phyloP scores from a whole-genome alignment of 176 grass and related monocot species.

The Aegilops umbellulata region DNA sequence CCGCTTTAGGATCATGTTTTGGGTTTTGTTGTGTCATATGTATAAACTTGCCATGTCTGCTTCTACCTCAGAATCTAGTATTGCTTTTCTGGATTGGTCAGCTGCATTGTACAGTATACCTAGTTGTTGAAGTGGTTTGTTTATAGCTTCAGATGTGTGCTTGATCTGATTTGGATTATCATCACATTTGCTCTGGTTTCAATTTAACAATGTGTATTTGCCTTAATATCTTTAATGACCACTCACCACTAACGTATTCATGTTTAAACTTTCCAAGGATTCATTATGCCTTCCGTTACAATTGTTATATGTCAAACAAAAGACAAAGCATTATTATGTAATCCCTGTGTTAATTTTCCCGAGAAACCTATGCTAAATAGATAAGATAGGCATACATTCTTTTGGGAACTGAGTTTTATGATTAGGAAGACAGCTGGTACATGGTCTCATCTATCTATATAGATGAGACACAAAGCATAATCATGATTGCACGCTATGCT shows the following conservation, averaged over 20 bases:
- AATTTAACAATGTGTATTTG: neutral
- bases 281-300: neutral
- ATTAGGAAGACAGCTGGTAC: neutral
- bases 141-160: neutral
- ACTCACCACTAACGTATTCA: neutral
- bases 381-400: neutral
- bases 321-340: neutral
- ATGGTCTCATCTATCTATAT: neutral
- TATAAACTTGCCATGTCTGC: neutral
- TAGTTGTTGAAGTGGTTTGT: neutral
- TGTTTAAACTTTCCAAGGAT: neutral
- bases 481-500: neutral
- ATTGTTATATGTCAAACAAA: neutral
- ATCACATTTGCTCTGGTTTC: neutral
- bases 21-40: neutral
- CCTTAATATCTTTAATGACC: neutral
- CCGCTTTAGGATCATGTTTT: neutral
- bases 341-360: neutral
- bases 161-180: slow-evolving; percentile 2
- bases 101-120: neutral
- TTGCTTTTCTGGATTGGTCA: neutral
- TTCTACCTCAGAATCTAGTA: neutral
- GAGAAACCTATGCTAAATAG: neutral
- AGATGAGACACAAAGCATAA: slow-evolving; percentile 3
- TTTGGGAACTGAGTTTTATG: neutral